Evolutionary conservation across 2,329 filamentous ascomycete species (phyloP), one percentile per base, ranked within the genome.

Genomic region (Ceratocystis variospora): DNA sequence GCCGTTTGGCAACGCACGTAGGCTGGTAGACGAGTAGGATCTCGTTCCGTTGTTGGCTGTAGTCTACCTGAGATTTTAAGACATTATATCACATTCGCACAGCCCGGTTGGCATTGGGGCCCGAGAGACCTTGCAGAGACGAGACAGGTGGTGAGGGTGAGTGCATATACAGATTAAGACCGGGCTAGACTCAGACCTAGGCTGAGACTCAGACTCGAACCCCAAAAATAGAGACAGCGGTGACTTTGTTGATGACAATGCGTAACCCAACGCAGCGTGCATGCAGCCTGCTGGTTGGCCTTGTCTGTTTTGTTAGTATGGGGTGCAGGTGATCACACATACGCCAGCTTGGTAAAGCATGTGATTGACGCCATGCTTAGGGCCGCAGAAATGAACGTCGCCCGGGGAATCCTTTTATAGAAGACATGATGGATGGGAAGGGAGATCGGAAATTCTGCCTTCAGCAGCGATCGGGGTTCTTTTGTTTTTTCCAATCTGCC

Each of bases 311-410:
- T 25, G 46, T 50, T 57, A 57, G 53, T 57, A 57, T 57, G 53
- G 53, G 53, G 53, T 57, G 28, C 53, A 57, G 53, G 31, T 57
- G 53, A 57, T 57, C 53, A 57, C 53, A 57, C 25, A 28, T n/a
- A 57, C 53, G 7, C 15, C 31, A 17, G 53, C 53, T 57, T 33
- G 53, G 19, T 41, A 41, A 15, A 41, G 37, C 37, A 41, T 41
- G 37, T 41, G 37, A 41, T 41, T 12, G 37, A 12, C 37, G 37
- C 37, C 37, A 41, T 41, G 1, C 3, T 12, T 41, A 41, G 37
- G 10, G 1, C 37, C 3, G 10, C 10, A 41, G 37, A 41, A 41
- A 41, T 12, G 37, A 41, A 41, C 37, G 10, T 41, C 10, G 37
- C 37, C 37, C 10, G 37, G 10, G 10, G 10, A 41, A 15, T 22